Percentiles rank a stretch among this genome's conserved stretches.
Evolutionary conservation across 352 stramenopile species (phyloP).

Genomic region (Phytophthora sansomeana): DNA sequence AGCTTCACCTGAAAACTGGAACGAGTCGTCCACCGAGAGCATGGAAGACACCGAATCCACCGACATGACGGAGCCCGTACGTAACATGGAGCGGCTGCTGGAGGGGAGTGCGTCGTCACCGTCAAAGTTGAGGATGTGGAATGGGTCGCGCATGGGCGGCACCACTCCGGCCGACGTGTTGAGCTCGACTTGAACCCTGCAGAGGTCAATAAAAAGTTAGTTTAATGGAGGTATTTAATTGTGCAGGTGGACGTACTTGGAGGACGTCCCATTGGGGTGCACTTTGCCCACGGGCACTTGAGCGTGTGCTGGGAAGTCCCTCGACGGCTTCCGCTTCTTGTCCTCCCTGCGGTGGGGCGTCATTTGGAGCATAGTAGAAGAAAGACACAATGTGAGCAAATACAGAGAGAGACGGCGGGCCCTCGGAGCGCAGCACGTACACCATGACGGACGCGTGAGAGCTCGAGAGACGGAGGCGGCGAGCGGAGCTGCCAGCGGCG

Average conservation of each 20-base stretch:
- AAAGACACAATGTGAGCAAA: constrained; percentile 20
- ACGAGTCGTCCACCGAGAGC: constrained; percentile 70
- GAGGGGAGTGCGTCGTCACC: constrained; percentile 19
- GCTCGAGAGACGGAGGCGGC: constrained; percentile 23
- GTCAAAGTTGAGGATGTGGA: constrained; percentile 76
- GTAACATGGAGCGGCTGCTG: constrained; percentile 32
- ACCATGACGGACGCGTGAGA: constrained; percentile 21
- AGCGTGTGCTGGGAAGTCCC: constrained; percentile 79
- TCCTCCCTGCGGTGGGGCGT: constrained; percentile 52
- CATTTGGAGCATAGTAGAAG: constrained; percentile 6
- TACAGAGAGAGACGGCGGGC: constrained; percentile 7
- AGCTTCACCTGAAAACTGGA: constrained; percentile 45
- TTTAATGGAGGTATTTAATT: background rate
- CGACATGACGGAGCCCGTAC: constrained; percentile 71
- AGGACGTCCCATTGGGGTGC: constrained; percentile 47
- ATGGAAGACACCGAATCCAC: constrained; percentile 63
- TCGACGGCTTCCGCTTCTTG: constrained; percentile 88
- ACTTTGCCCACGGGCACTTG: constrained; percentile 72
- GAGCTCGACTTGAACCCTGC: constrained; percentile 61
- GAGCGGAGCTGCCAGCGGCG: constrained; percentile 11
- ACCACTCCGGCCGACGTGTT: constrained; percentile 54
- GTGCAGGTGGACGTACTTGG: constrained; percentile 24
- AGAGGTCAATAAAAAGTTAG: background rate
- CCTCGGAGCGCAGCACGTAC: constrained; percentile 19
- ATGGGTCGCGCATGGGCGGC: constrained; percentile 79